Percentiles rank a stretch among this genome's conserved stretches.
Evolutionary conservation across 352 stramenopile species (phyloP).

Genomic region (Pythium folliculosum): DNA sequence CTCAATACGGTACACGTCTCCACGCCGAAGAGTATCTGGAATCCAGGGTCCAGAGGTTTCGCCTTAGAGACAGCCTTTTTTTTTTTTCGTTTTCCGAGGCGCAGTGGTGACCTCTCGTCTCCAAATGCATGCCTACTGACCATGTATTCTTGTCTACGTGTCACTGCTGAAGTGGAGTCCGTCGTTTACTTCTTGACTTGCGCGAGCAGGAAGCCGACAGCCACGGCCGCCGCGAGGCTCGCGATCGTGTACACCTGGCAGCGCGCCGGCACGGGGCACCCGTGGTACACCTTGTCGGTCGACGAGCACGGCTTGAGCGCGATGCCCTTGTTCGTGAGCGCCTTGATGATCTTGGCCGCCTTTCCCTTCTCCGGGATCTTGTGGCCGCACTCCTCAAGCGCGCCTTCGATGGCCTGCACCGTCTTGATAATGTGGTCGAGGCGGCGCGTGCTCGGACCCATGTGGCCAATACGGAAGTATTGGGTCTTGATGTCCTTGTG

Average conservation of each 20-base stretch:
- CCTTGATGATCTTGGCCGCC: conserved; percentile 58
- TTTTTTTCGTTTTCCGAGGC: not conserved
- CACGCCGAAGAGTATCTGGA: not conserved
- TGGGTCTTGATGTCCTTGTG: conserved; percentile 85
- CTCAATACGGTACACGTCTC: not conserved
- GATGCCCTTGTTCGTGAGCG: conserved; percentile 47
- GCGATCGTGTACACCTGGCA: conserved; percentile 71
- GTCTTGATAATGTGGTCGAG: conserved; percentile 79
- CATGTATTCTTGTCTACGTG: too few relatives aligned
- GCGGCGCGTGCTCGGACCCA: conserved; percentile 74
- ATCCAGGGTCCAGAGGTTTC: not conserved
- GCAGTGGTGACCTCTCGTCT: too few relatives aligned
- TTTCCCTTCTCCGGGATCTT: conserved; percentile 55
- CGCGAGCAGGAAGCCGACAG: conserved; percentile 55
- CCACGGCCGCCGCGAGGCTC: conserved; percentile 59
- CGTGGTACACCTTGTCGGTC: conserved; percentile 39
- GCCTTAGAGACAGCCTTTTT: not conserved
- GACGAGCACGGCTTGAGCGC: conserved; percentile 55
- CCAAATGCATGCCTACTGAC: too few relatives aligned
- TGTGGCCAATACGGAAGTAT: conserved; percentile 87
- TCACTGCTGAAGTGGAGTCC: not conserved
- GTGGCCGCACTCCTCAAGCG: conserved; percentile 73
- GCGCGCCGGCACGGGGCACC: conserved; percentile 67
- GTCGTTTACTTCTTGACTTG: conserved; percentile 49
- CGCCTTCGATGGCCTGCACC: conserved; percentile 67